Conservation (phyloP, 1,284 basidiomycete genomes). For the Ceratobasidium sp. region DNA sequence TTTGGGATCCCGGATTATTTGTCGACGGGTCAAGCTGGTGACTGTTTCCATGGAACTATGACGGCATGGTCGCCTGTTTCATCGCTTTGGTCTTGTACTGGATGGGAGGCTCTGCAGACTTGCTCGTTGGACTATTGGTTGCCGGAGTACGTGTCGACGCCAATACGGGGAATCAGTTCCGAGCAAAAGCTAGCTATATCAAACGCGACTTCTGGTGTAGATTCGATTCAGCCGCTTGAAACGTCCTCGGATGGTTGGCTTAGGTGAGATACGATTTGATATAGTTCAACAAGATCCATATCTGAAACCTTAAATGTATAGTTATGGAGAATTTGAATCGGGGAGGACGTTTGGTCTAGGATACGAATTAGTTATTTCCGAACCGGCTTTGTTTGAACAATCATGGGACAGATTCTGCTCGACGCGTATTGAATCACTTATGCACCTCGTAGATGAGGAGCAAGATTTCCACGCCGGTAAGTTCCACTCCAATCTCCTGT, state of each 20-base stretch:
- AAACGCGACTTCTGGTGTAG: not conserved
- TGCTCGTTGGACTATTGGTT: slow-evolving; percentile 15
- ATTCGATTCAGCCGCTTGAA: not conserved
- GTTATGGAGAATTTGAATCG: slow-evolving; percentile 26
- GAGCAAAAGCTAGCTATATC: too few species aligned
- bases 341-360: not conserved
- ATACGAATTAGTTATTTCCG: slow-evolving; percentile 29
- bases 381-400: not conserved
- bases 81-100: slow-evolving; percentile 27
- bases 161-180: too few species aligned
- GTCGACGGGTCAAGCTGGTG: not conserved
- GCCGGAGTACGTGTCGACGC: too few species aligned
- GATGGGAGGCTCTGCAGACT: slow-evolving; percentile 33
- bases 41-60: slow-evolving; percentile 26
- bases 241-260: slow-evolving; percentile 27
- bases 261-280: slow-evolving; percentile 4
- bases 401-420: slow-evolving; percentile 25
- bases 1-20: slow-evolving; percentile 20
- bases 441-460: slow-evolving; percentile 7
- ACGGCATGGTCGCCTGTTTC: slow-evolving; percentile 2
- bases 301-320: too few species aligned
- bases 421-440: not conserved
- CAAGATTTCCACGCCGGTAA: slow-evolving; percentile 18
- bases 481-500: too few species aligned
- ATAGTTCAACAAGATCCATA: not conserved